Conservation (phyloP, 495 filamentous ascomycete species). For the Geoglossum glabrum region DNA sequence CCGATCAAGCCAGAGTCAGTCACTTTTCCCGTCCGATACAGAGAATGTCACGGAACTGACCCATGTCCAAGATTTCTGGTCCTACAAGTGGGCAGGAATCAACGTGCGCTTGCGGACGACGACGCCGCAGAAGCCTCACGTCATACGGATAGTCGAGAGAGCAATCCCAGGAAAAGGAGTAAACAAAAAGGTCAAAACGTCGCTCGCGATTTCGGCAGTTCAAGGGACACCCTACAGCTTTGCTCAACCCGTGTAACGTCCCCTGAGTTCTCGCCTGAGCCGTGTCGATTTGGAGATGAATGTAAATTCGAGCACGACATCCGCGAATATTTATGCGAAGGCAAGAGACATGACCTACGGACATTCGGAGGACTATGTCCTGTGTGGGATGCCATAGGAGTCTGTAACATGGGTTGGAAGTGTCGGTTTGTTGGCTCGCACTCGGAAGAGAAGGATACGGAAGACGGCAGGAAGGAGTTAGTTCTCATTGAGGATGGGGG, state of each 20-base stretch:
- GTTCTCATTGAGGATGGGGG: constrained; percentile 40
- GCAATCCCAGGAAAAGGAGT: constrained; percentile 38
- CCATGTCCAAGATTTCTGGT: constrained; percentile 35
- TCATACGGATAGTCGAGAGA: constrained; percentile 18
- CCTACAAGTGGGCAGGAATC: constrained; percentile 12
- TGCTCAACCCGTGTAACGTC: constrained; percentile 46
- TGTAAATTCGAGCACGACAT: constrained; percentile 70
- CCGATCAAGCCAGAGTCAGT: constrained; percentile 70
- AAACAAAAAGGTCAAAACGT: constrained; percentile 70
- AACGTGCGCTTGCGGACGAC: constrained; percentile 24
- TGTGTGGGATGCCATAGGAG: constrained; percentile 52
- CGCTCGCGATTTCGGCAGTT: constrained; percentile 61
- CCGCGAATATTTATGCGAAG: constrained; percentile 62
- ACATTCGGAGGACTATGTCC: constrained; percentile 62
- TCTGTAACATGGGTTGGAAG: constrained; percentile 70
- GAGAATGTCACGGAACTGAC: constrained; percentile 7
- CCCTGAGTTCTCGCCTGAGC: constrained; percentile 52
- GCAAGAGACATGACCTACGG: constrained; percentile 57
- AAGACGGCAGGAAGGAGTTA: constrained; percentile 66
- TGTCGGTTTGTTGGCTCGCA: constrained; percentile 77
- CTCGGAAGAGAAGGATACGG: constrained; percentile 47
- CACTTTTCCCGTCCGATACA: not conserved
- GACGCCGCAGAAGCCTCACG: constrained; percentile 48
- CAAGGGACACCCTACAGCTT: constrained; percentile 54
- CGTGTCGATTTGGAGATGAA: constrained; percentile 53